Percentiles rank a stretch among this genome's conserved stretches.
phyloP scores from a whole-genome alignment of 805 yeast genomes.

The Saccharomycopsis olivae region DNA sequence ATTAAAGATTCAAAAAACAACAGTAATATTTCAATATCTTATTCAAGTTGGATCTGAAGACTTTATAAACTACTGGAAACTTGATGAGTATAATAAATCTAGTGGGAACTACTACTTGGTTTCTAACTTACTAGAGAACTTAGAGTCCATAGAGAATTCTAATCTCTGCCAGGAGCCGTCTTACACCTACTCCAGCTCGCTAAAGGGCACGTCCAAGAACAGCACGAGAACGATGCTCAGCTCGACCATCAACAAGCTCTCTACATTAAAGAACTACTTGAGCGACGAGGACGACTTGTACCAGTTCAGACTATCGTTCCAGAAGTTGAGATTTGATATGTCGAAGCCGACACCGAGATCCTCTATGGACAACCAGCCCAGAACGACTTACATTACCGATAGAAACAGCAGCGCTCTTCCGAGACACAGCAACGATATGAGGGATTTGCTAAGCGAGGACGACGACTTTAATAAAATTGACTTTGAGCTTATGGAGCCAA shows the following conservation, averaged over 20 bases:
- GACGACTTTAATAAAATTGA: slow-evolving; percentile 8
- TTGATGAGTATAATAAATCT: neutral
- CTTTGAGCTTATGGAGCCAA: slow-evolving; percentile 6
- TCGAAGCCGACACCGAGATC: slow-evolving; percentile 17
- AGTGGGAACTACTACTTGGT: slow-evolving; percentile 5
- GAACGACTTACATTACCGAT: neutral
- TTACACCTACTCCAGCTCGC: neutral
- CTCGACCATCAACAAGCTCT: slow-evolving; percentile 15
- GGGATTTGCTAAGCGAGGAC: neutral
- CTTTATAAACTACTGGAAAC: slow-evolving; percentile 13
- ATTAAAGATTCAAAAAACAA: slow-evolving; percentile 12
- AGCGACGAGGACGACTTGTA: slow-evolving; percentile 13
- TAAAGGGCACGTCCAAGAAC: slow-evolving; percentile 1
- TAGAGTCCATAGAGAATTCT: slow-evolving; percentile 14
- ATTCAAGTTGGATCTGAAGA: slow-evolving; percentile 18
- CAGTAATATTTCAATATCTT: slow-evolving; percentile 16
- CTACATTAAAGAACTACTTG: slow-evolving; percentile 14
- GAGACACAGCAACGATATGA: neutral
- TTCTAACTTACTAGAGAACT: slow-evolving; percentile 6
- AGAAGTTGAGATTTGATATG: slow-evolving; percentile 17
- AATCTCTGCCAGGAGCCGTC: slow-evolving; percentile 14
- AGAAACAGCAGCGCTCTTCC: too few species aligned
- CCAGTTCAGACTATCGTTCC: slow-evolving; percentile 16
- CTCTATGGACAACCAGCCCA: slow-evolving; percentile 11
- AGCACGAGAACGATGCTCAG: slow-evolving; percentile 8